Evolutionary conservation across 768 basidiomycete genomes (phyloP), one percentile per base, ranked within the genome.

Genomic region (Rhizopogon vesiculosus): DNA sequence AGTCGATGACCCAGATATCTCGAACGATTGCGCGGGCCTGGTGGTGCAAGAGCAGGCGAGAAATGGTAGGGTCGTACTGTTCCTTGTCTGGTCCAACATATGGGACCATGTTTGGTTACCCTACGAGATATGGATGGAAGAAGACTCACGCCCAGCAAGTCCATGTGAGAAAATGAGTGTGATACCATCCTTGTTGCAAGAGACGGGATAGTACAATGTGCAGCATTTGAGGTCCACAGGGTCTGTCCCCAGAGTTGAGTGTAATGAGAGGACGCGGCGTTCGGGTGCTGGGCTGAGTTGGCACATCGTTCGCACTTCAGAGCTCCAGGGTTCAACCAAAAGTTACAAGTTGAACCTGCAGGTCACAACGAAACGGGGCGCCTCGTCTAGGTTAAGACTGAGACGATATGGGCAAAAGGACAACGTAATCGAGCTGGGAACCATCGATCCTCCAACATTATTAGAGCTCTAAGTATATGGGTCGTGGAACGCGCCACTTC

Each of bases 1-100:
- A 62, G 50, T 73, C 72, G 2, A 73, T 57, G 2, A 66, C 62
- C 71, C 71, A 72, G 53, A 73, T 64, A 44, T 72, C 71, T 3
- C 64, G 61, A 18, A 72, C 63, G 28, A 53, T 58, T 35, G 53
- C 9, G 29, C 41, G 41, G 44, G 29, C 15, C 18, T 56, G 42
- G 10, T 46, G 46, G 45, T 57, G 54, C 31, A 41, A 41, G 40
- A 71, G 61, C 6, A 70, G 22, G 6, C 58, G 57, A 7, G 52
- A 45, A 12, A 70, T 54, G 35, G 57, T 13, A 3, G 57, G 43
- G 18, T 71, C 65, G 42, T 67, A 72, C 35, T 62, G 53, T 56
- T 69, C 68, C 46, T 71, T 69, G 16, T 65, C 69, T 69, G 41
- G 19, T 10, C 35, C 22, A 35, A 31, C 2, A 29, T 28, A 16